Conservation (phyloP, 257 asterid genomes). For the Striga asiatica region DNA sequence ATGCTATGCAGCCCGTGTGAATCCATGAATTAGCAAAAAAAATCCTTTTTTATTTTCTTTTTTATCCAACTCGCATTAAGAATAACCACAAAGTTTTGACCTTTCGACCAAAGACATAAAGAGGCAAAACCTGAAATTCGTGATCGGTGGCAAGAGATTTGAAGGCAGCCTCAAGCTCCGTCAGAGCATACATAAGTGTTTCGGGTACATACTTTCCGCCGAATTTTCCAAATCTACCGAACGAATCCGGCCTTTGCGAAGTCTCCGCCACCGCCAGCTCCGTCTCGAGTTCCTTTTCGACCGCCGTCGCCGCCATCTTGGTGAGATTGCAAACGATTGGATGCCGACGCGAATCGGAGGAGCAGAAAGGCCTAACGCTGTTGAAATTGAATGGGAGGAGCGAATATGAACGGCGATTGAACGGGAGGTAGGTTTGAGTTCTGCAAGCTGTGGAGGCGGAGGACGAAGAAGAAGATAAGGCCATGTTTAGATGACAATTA, state of each 20-base stretch:
- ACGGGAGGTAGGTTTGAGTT: conserved; percentile 30
- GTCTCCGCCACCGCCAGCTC: conserved; percentile 15
- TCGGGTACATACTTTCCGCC: conserved; percentile 94
- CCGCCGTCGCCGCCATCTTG: conserved; percentile 30
- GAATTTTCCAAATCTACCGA: conserved; percentile 75
- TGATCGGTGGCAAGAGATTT: conserved; percentile 39
- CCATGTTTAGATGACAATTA: conserved; percentile 23
- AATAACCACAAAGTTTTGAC: not conserved
- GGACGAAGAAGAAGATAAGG: conserved; percentile 19
- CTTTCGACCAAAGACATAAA: not conserved
- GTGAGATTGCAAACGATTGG: conserved; percentile 25
- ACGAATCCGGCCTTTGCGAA: conserved; percentile 66
- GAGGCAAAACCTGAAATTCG: conserved; percentile 55
- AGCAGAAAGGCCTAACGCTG: conserved; percentile 1
- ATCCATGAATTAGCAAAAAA: not conserved
- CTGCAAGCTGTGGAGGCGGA: conserved; percentile 20
- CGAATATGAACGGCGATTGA: conserved; percentile 20
- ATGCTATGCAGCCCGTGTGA: not conserved
- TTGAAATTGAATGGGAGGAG: conserved; percentile 16
- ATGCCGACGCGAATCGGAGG: conserved; percentile 13
- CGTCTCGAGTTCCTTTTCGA: conserved; percentile 23
- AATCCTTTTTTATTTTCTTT: no score
- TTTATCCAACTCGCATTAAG: not conserved
- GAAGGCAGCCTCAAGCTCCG: conserved; percentile 86
- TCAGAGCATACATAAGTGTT: conserved; percentile 76